These are phyloP conservation scores for Sphagnum contortum DNA, from an alignment of 225 moss, liverwort and hornwort genomes.

Conservation along the genomic window DNA sequence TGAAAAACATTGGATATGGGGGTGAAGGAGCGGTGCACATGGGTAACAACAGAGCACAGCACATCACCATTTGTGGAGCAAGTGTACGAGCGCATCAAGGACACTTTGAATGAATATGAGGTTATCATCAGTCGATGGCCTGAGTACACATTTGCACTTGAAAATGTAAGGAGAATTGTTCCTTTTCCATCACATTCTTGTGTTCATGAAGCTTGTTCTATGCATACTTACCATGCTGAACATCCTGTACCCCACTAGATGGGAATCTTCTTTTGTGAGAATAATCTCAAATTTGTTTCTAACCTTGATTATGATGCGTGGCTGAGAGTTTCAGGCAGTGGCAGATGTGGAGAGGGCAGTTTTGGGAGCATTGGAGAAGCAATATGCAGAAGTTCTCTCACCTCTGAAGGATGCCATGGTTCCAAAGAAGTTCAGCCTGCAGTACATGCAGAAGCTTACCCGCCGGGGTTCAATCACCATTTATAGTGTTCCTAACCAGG, in stretches of 20 bases:
- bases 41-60: slow-evolving; percentile 83
- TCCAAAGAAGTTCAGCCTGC: slow-evolving; percentile 86
- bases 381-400: slow-evolving; percentile 74
- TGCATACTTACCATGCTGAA: background rate
- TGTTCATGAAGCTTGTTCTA: background rate
- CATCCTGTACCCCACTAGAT: too few species aligned
- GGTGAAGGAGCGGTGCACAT: slow-evolving; percentile 83
- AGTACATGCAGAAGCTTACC: slow-evolving; percentile 98
- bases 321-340: slow-evolving; percentile 43
- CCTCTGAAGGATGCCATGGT: slow-evolving; percentile 90
- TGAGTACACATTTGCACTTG: slow-evolving; percentile 81
- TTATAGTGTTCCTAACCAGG: slow-evolving; percentile 95
- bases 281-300: too few species aligned
- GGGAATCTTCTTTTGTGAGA: too few species aligned
- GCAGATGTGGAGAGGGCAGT: slow-evolving; percentile 97
- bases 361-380: slow-evolving; percentile 80
- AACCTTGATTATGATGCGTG: too few species aligned
- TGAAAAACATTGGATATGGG: too few species aligned
- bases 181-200: too few species aligned
- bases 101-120: slow-evolving; percentile 83
- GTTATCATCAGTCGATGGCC: slow-evolving; percentile 94
- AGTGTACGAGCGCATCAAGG: slow-evolving; percentile 66
- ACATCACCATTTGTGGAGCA: slow-evolving; percentile 93
- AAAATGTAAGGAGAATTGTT: slow-evolving; percentile 40
- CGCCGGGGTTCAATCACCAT: slow-evolving; percentile 77